These are phyloP conservation scores for Cadophora sp. DNA, from an alignment of 2,329 filamentous ascomycete genomes.

Conservation along the genomic window DNA sequence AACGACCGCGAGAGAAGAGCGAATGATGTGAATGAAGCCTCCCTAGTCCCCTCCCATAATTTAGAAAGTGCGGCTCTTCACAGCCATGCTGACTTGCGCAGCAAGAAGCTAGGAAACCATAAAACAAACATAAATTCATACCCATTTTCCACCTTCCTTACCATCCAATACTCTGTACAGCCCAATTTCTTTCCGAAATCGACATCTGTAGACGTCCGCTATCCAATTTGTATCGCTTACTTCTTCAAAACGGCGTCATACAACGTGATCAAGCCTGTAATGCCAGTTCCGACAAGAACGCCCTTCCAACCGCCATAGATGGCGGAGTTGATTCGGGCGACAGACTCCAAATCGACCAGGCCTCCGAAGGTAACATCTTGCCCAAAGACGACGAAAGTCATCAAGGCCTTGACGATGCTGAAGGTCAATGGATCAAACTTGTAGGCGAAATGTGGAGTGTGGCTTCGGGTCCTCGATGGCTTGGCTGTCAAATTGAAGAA, in stretches of 20 bases:
- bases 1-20: conserved; percentile 34
- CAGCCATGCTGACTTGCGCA: conserved; percentile 18
- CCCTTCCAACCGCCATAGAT: conserved; percentile 77
- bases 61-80: conserved; percentile 6
- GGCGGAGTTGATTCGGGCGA: conserved; percentile 67
- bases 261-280: conserved; percentile 72
- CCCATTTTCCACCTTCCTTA: conserved; percentile 12
- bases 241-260: conserved; percentile 82
- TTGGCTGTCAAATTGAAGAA: conserved; percentile 85
- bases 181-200: conserved; percentile 8
- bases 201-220: background rate
- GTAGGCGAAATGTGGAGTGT: conserved; percentile 57
- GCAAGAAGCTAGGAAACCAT: conserved; percentile 24
- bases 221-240: conserved; percentile 44
- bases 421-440: conserved; percentile 86
- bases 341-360: conserved; percentile 63
- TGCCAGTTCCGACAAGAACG: conserved; percentile 69
- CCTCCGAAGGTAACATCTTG: conserved; percentile 69
- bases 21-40: conserved; percentile 33
- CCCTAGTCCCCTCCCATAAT: conserved; percentile 1
- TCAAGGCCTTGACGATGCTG: conserved; percentile 84
- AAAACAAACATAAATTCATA: conserved; percentile 13
- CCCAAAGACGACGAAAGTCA: conserved; percentile 82
- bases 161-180: conserved; percentile 24
- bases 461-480: conserved; percentile 44